Evolutionary conservation across 441 rosid genomes (phyloP), one percentile per base, ranked within the genome.

Genomic region (Bocquillonia castaneifolia): DNA sequence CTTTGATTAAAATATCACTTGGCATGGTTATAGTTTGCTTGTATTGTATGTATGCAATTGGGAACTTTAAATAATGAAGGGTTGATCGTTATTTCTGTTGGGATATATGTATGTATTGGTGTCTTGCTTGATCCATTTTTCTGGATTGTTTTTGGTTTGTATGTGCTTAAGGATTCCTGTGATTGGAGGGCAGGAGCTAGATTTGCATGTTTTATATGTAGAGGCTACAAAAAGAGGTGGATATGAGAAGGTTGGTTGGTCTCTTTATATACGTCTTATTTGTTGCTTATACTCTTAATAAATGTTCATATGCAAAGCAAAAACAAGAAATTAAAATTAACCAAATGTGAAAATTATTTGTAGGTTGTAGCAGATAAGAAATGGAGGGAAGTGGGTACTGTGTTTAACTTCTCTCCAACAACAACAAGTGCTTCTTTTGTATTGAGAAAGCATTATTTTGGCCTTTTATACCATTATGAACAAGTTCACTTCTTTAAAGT

Each of bases 401-500:
- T 91, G 61, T 93, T 93, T 79, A 83, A 67, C 59, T 93, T 93
- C 78, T 87, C 96, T 55, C 78, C 97, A 23, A 93, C 96, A 3
- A 93, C 99, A 55, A 93, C 99, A 36, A 93, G 99, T 75, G 99
- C 99, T 61, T 93, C 99, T 20, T 93, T 85, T 70, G 99, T 91
- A 42, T 76, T 93, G 72, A 89, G 88, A 81, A 93, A 91, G 79
- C 97, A 93, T 71, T 93, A 91, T 68, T 83, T 78, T 14, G 81
- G 84, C 58, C 90, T 91, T 72, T 93, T 93, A 51, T 93, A 79
- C 73, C 97, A 93, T 72, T 93, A 88, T 37, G 99, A 93, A 70
- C 97, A 91, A 74, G 95, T 89, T 75, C 86, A 93, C 77, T 85
- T 88, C 85, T 91, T 89, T 62, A 80, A 71, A 72, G 70, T 70